Evolutionary conservation across 331 rosid species (phyloP), one percentile per base, ranked within the genome.

Genomic region (Spiraea crenata): DNA sequence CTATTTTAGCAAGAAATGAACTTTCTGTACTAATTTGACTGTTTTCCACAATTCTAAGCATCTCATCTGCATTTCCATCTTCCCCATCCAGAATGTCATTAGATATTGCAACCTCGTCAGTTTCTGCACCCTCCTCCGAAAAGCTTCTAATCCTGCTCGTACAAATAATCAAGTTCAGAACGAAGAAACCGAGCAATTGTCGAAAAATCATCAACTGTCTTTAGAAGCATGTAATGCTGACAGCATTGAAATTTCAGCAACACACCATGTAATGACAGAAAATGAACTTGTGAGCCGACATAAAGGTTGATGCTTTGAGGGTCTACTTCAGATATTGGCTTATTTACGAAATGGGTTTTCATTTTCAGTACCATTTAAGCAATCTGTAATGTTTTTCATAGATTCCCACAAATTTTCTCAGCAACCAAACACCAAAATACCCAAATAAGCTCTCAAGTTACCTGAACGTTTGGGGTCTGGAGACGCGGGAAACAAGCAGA

Each of bases 121-220:
- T 74, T 73, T 81, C 82, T 67, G 63, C 52, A 67, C 74, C 82
- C 38, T 79, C 84, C 38, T 78, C 58, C 45, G 74, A 75, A 61
- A 65, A 67, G 84, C 89, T 75, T 76, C 84, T 78, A 67, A 78
- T 80, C 81, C 87, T 85, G 82, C 11, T 64, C 31, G 77, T 56
- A 61, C 60, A 45, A 61, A 46, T 45, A 45, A 9, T 56, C 5
- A 12, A 37, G 40, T 13, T 3, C 19, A 4, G 40, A 68, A 14
- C 13, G 20, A 51, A 39, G 3, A 17, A 38, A 38, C 57, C 48
- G 38, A 19, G 19, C 1, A 51, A 16, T 51, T 19, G 37, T 6
- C 1, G 12, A 50, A 67, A 67, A n/a, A 3, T 38, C 19, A 17
- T 37, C 19, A 49, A 35, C 35, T 34, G 3, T 35, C 17, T 25